These are phyloP conservation scores for Linum trigynum DNA, from an alignment of 345 rosid genomes.

Conservation along the genomic window DNA sequence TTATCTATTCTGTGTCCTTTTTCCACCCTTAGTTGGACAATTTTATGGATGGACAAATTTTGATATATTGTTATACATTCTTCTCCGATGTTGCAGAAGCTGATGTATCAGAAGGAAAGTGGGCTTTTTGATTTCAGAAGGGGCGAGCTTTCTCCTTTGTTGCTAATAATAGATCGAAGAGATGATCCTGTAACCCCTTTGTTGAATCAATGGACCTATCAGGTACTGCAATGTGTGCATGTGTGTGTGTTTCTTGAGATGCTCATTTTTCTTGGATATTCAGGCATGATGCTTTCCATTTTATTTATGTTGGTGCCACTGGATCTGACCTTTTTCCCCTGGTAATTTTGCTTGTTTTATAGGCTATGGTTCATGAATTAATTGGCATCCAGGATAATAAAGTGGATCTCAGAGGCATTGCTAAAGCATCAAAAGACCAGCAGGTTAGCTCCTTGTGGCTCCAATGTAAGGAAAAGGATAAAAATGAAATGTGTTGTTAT, in stretches of 20 bases:
- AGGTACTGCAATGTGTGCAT: conserved; percentile 38
- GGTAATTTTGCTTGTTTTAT: conserved; percentile 14
- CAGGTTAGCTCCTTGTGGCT: conserved; percentile 41
- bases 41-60: neutral
- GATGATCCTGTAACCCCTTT: conserved; percentile 95
- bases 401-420: conserved; percentile 68
- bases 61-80: conserved; percentile 7
- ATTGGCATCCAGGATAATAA: conserved; percentile 89
- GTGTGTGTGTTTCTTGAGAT: conserved; percentile 3
- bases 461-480: neutral
- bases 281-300: conserved; percentile 7
- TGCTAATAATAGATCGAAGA: conserved; percentile 84
- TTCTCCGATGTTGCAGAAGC: conserved; percentile 46
- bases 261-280: conserved; percentile 6
- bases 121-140: conserved; percentile 93
- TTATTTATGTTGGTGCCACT: conserved; percentile 4
- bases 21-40: neutral
- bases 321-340: conserved; percentile 19
- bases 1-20: too few species aligned
- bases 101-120: conserved; percentile 98
- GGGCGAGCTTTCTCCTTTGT: conserved; percentile 74
- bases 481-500: conserved; percentile 3
- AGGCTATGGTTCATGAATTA: conserved; percentile 98
- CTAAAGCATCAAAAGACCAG: conserved; percentile 69
- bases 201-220: conserved; percentile 97